Evolutionary conservation across 768 basidiomycete genomes (phyloP).

Genomic region (Filobasidium floriforme): DNA sequence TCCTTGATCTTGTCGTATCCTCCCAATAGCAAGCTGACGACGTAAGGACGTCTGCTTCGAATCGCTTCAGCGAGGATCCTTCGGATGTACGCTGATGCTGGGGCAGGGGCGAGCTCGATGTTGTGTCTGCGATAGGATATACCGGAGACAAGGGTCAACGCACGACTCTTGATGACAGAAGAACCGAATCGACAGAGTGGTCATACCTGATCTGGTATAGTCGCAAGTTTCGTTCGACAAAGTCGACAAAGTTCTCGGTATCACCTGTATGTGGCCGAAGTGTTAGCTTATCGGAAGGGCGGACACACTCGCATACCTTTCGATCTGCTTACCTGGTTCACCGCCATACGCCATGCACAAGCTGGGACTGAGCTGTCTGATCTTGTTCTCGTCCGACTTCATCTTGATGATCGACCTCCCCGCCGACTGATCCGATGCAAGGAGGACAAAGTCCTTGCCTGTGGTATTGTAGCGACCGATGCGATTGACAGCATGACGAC

Average conservation of each 20-base stretch:
- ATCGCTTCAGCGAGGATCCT: slow-evolving; percentile 79
- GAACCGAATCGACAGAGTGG: no score
- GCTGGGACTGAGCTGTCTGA: slow-evolving; percentile 81
- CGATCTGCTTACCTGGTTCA: slow-evolving; percentile 62
- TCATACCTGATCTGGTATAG: slow-evolving; percentile 80
- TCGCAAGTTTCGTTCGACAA: slow-evolving; percentile 87
- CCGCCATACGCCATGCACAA: slow-evolving; percentile 91
- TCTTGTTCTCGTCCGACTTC: slow-evolving; percentile 95
- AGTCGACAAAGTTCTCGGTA: slow-evolving; percentile 94
- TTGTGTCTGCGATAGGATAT: slow-evolving; percentile 53
- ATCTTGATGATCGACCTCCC: slow-evolving; percentile 92
- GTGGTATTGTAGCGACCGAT: not conserved
- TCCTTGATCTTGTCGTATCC: slow-evolving; percentile 71
- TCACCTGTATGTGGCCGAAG: slow-evolving; percentile 56
- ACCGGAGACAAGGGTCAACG: not conserved
- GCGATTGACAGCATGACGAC: not conserved
- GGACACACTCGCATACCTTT: not conserved
- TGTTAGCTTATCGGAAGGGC: not conserved
- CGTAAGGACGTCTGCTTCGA: slow-evolving; percentile 76
- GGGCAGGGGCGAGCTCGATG: slow-evolving; percentile 76
- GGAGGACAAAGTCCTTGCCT: slow-evolving; percentile 85
- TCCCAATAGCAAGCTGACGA: slow-evolving; percentile 85
- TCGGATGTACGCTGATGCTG: slow-evolving; percentile 93
- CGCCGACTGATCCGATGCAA: slow-evolving; percentile 84
- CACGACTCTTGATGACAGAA: no score